These are phyloP conservation scores for Talaromyces sp. DNA, from an alignment of 2,329 filamentous ascomycete species.

Conservation along the genomic window DNA sequence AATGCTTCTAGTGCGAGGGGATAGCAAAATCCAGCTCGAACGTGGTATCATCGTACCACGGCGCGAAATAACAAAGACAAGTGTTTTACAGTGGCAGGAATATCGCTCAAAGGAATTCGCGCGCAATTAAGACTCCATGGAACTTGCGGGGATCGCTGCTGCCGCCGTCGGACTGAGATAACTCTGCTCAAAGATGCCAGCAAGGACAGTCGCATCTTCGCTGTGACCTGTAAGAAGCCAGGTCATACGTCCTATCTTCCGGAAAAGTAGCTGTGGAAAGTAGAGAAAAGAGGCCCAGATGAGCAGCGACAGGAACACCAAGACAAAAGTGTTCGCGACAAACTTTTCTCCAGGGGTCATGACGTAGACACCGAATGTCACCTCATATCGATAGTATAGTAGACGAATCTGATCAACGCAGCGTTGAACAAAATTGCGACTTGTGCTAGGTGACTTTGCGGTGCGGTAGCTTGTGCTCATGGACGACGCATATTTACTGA, in stretches of 20 bases:
- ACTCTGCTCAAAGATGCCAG: constrained; percentile 28
- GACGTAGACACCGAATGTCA: constrained; percentile 45
- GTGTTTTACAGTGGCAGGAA: background rate
- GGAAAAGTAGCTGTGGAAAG: constrained; percentile 36
- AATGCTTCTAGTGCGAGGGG: background rate
- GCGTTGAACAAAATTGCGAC: constrained; percentile 29
- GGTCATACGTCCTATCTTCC: constrained; percentile 33
- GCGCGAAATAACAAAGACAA: background rate
- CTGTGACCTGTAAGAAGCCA: constrained; percentile 40
- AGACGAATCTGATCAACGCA: constrained; percentile 34
- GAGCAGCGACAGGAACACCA: constrained; percentile 34
- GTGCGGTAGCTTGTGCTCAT: constrained; percentile 21
- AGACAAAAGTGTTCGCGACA: constrained; percentile 40
- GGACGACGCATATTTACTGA: constrained; percentile 32
- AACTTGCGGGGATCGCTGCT: constrained; percentile 11
- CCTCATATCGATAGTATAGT: constrained; percentile 47
- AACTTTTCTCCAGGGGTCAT: constrained; percentile 45
- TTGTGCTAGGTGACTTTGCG: constrained; percentile 18
- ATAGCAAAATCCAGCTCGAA: background rate
- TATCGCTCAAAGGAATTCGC: background rate
- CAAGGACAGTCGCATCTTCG: constrained; percentile 26
- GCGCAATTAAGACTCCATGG: constrained; percentile 3
- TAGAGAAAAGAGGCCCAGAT: constrained; percentile 37
- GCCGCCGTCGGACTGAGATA: background rate
- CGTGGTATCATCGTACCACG: background rate